phyloP scores from a whole-genome alignment of 2,329 filamentous ascomycete genomes.

The Thielaviopsis euricoi region DNA sequence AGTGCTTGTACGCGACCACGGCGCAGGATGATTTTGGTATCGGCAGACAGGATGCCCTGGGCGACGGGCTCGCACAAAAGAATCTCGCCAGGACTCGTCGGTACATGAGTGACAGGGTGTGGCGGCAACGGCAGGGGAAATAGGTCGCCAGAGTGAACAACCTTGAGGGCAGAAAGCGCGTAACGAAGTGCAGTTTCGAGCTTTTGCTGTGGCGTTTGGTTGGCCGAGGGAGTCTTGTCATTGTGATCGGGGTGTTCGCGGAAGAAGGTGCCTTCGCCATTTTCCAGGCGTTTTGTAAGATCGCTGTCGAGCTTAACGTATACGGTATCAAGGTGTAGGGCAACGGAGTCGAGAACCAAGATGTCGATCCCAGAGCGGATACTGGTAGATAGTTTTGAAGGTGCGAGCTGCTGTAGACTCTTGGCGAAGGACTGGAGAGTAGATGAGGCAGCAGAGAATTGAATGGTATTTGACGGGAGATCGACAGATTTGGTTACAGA shows the following conservation, averaged over 20 bases:
- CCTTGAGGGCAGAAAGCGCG: slow-evolving; percentile 52
- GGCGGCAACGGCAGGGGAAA: slow-evolving; percentile 61
- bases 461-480: slow-evolving; percentile 60
- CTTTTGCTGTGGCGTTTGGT: slow-evolving; percentile 32
- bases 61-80: slow-evolving; percentile 88
- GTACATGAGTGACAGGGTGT: slow-evolving; percentile 74
- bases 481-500: slow-evolving; percentile 51
- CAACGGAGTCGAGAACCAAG: slow-evolving; percentile 62
- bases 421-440: slow-evolving; percentile 68
- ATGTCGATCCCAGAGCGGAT: slow-evolving; percentile 71
- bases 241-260: slow-evolving; percentile 33
- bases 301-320: slow-evolving; percentile 77
- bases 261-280: slow-evolving; percentile 70
- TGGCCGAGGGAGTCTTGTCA: slow-evolving; percentile 9
- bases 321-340: slow-evolving; percentile 66
- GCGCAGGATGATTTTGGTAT: slow-evolving; percentile 71
- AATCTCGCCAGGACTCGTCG: slow-evolving; percentile 71
- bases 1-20: slow-evolving; percentile 38
- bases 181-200: slow-evolving; percentile 53
- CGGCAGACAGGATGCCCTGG: slow-evolving; percentile 62
- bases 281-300: slow-evolving; percentile 61
- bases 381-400: slow-evolving; percentile 56
- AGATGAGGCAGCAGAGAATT: slow-evolving; percentile 56
- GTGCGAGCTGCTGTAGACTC: slow-evolving; percentile 53
- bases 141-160: slow-evolving; percentile 74